A percentile compares a stretch with the other conserved stretches of the same genome.
phyloP scores from a whole-genome alignment of 768 basidiomycete species.

The Boletales sp. region DNA sequence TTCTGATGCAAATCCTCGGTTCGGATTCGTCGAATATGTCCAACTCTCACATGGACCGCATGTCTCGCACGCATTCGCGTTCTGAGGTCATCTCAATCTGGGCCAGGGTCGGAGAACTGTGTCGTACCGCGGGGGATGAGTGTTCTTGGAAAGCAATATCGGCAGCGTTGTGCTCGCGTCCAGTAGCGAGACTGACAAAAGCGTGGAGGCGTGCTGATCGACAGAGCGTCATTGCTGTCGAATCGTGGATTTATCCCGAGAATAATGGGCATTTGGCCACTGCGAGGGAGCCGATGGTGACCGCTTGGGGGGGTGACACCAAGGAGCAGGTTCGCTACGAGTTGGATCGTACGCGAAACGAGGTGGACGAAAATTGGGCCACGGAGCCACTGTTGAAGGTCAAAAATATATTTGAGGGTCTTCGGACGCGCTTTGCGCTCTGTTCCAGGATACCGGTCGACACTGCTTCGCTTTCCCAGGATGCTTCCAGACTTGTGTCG shows the following conservation, averaged over 20 bases:
- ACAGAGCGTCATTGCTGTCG: constrained; percentile 52
- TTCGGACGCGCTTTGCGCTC: constrained; percentile 47
- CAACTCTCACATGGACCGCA: constrained; percentile 29
- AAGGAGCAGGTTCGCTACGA: constrained; percentile 44
- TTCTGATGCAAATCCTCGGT: constrained; percentile 68
- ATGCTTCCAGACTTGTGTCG: constrained; percentile 45
- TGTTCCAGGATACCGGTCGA: constrained; percentile 43
- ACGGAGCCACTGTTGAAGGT: constrained; percentile 40
- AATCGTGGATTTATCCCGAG: constrained; percentile 60
- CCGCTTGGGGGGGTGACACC: constrained; percentile 70
- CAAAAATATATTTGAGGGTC: constrained; percentile 47
- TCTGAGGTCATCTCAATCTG: constrained; percentile 72
- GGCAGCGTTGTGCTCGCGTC: constrained; percentile 67
- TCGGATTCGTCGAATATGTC: constrained; percentile 45
- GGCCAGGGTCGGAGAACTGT: constrained; percentile 70
- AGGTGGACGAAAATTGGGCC: constrained; percentile 42
- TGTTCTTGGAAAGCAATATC: constrained; percentile 74
- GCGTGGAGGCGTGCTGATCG: constrained; percentile 76
- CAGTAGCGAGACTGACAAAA: constrained; percentile 73
- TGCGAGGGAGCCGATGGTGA: constrained; percentile 42
- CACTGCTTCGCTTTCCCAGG: constrained; percentile 41
- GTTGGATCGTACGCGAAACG: constrained; percentile 43
- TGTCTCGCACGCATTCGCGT: constrained; percentile 64
- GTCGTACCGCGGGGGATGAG: constrained; percentile 70
- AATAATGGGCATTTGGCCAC: constrained; percentile 29